Base-by-base conservation (phyloP, 768 basidiomycete genomes). In the Terana coerulea region DNA sequence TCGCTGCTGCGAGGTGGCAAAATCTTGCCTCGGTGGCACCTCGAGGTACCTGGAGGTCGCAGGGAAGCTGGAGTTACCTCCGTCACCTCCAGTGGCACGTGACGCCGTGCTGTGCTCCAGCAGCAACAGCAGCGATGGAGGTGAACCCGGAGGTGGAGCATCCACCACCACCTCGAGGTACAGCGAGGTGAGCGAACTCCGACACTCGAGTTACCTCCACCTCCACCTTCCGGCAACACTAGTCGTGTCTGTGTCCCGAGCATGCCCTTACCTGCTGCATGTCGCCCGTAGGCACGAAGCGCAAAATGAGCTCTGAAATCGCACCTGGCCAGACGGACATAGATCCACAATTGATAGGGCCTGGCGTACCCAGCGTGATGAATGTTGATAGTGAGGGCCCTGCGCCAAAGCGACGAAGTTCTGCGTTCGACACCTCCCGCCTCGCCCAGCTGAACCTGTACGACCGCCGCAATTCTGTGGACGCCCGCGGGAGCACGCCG, bases 391-490 rank as follows among this genome's bases (percentile, higher is more conserved):
- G 71, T 28, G 84, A 87, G 52, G 81, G 71, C 7, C 90, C 86
- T 31, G 81, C 87, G 15, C 79, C 85, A 43, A 94, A 94, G 67
- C 82, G 91, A 58, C 80, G 91, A 42, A 86, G 89, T 28, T 94
- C 92, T 15, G 81, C 86, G 21, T 79, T 91, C 59, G 91, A 93
- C 59, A 84, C 87, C 7, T 81, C 82, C 51, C 74, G 84, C 45
- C 81, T 93, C 59, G 83, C 84, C 12, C 83, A 87, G 60, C 73
- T 91, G 59, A 85, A 79, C 64, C 69, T 91, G 58, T 80, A 86
- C 62, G 88, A 92, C 64, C 84, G 88, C 45, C 80, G 90, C 54
- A 81, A 82, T 63, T 91, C 89, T 17, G 75, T 83, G 22, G 89
- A 91, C 66, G 78, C 84, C 15, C 78, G 86, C 45, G 47, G 30